A percentile compares a stretch with the other conserved stretches of the same genome.
phyloP scores from a whole-genome alignment of 148 eudicot species.

The Drosera capensis region DNA sequence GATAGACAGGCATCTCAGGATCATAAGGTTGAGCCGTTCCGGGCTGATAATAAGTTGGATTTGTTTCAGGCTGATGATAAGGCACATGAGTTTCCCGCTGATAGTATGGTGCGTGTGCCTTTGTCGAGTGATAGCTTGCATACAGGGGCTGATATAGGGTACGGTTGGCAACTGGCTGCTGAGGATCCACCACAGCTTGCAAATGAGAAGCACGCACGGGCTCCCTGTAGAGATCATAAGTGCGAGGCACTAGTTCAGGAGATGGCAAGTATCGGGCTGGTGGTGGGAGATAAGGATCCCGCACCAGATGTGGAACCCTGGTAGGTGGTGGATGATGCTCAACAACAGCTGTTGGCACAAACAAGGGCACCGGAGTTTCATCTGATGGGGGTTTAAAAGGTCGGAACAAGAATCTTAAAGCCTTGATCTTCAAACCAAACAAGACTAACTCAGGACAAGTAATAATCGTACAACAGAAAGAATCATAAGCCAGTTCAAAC shows the following conservation, averaged over 20 bases:
- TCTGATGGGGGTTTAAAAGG: neutral
- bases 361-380: neutral
- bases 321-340: neutral
- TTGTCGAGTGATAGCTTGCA: neutral
- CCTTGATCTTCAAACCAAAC: constrained; percentile 2
- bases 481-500: neutral
- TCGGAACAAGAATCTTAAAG: constrained; percentile 1
- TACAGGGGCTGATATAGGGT: neutral
- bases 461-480: neutral
- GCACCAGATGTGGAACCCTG: neutral
- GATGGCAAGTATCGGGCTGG: neutral
- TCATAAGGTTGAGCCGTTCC: no score
- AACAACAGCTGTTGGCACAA: neutral
- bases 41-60: no score
- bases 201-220: neutral
- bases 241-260: neutral
- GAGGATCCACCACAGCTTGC: constrained; percentile 1
- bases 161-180: neutral
- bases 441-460: neutral
- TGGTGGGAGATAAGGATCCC: neutral
- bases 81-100: no score
- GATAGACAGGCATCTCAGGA: neutral
- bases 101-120: neutral
- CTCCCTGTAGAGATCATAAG: neutral
- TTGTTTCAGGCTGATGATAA: neutral